These are phyloP conservation scores for Saturnispora hagleri DNA, from an alignment of 805 yeast species.

Conservation along the genomic window DNA sequence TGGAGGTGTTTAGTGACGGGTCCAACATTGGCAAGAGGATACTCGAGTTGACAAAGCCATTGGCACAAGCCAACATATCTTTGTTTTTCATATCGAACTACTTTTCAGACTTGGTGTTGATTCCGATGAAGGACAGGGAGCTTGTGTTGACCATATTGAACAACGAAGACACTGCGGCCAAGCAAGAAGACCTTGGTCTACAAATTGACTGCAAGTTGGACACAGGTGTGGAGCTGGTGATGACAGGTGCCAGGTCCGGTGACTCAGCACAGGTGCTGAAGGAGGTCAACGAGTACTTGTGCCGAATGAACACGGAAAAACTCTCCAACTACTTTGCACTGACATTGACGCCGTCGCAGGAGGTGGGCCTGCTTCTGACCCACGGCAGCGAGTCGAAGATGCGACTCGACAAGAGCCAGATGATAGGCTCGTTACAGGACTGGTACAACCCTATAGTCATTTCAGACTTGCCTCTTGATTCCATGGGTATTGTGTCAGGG, in stretches of 20 bases:
- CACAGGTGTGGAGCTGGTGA: slow-evolving; percentile 31
- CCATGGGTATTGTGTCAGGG: slow-evolving; percentile 61
- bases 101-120: slow-evolving; percentile 52
- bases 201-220: slow-evolving; percentile 36
- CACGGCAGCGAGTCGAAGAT: slow-evolving; percentile 28
- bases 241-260: slow-evolving; percentile 52
- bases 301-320: slow-evolving; percentile 13
- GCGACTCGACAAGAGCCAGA: slow-evolving; percentile 32
- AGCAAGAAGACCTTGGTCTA: neutral
- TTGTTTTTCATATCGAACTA: slow-evolving; percentile 55
- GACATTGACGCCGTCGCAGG: slow-evolving; percentile 43
- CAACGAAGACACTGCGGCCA: neutral
- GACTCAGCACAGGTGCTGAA: slow-evolving; percentile 34
- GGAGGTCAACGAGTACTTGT: slow-evolving; percentile 33
- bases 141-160: slow-evolving; percentile 37
- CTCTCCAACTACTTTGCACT: slow-evolving; percentile 40
- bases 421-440: slow-evolving; percentile 52
- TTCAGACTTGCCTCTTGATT: slow-evolving; percentile 43
- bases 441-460: slow-evolving; percentile 47
- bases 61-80: slow-evolving; percentile 47
- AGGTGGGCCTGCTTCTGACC: slow-evolving; percentile 41
- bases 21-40: slow-evolving; percentile 44
- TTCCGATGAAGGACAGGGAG: slow-evolving; percentile 38
- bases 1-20: slow-evolving; percentile 56
- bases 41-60: slow-evolving; percentile 46